A percentile compares a stretch with the other conserved stretches of the same genome.
Evolutionary conservation across 306 rosid genomes (phyloP).

Genomic region (Prunus dulcis): DNA sequence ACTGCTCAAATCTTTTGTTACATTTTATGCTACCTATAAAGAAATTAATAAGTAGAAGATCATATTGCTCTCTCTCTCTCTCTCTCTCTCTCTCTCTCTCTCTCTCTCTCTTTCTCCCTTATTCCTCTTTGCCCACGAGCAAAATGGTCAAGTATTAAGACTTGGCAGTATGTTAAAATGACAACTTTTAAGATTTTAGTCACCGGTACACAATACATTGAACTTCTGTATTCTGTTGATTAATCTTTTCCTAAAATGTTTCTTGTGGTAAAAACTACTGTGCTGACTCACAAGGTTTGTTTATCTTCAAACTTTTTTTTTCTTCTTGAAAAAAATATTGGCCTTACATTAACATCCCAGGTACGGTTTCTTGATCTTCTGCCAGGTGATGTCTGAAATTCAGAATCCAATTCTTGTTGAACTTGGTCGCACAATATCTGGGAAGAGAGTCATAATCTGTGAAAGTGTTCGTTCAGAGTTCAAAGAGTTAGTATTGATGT

Average conservation of each 20-base stretch:
- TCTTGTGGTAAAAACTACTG: not conserved
- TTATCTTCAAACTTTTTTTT: not conserved
- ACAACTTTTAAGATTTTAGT: not conserved
- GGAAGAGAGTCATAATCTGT: slow-evolving; percentile 76
- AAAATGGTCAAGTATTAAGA: no score
- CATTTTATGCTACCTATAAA: not conserved
- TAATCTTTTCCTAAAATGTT: not conserved
- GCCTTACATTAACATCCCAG: slow-evolving; percentile 5
- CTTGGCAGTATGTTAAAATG: not conserved
- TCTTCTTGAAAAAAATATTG: not conserved
- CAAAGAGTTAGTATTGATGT: slow-evolving; percentile 69
- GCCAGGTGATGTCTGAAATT: slow-evolving; percentile 75
- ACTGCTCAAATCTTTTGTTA: not conserved
- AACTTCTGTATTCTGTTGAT: not conserved
- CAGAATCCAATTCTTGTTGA: slow-evolving; percentile 65
- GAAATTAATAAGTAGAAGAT: not conserved
- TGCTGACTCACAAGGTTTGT: not conserved
- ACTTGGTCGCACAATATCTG: slow-evolving; percentile 44
- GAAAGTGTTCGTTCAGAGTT: slow-evolving; percentile 70
- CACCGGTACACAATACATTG: not conserved
- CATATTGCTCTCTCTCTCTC: not conserved
- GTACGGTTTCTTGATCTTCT: slow-evolving; percentile 21
- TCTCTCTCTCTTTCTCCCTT: not conserved
- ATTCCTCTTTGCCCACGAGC: no score
- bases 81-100: not conserved